Conservation (phyloP, 2,329 filamentous ascomycete species). For the Capronia americana region DNA sequence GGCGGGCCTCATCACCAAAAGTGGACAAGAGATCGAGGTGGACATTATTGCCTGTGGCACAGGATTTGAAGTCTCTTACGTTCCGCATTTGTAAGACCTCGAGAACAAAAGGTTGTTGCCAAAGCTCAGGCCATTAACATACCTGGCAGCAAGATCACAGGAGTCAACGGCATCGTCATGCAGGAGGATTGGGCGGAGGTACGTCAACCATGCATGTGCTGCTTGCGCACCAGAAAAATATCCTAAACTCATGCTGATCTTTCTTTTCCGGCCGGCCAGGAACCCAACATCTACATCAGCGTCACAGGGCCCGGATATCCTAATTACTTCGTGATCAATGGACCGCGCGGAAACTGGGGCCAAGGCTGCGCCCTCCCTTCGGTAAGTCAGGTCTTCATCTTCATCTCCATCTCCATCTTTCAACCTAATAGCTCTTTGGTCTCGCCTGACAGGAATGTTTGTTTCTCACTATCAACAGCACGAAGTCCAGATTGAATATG, state of each 20-base stretch:
- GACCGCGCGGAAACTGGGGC: slow-evolving; percentile 12
- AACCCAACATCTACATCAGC: slow-evolving; percentile 19
- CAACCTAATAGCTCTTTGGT: too few species aligned
- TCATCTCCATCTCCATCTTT: too few species aligned
- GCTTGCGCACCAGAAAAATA: too few species aligned
- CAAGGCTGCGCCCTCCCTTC: slow-evolving; percentile 17
- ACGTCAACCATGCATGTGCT: too few species aligned
- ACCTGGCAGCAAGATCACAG: slow-evolving; percentile 6
- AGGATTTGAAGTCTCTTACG: slow-evolving; percentile 47
- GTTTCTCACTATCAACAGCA: neutral
- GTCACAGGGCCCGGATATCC: slow-evolving; percentile 22
- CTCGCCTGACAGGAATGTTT: too few species aligned
- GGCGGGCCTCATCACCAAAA: slow-evolving; percentile 48
- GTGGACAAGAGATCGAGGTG: slow-evolving; percentile 48
- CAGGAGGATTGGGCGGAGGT: slow-evolving; percentile 12
- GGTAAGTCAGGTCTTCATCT: neutral
- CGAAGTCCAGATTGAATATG: slow-evolving; percentile 22
- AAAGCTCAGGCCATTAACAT: neutral
- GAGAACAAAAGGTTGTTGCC: neutral
- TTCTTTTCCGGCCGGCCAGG: neutral
- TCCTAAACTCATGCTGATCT: too few species aligned
- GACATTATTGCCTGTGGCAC: slow-evolving; percentile 53
- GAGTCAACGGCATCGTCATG: slow-evolving; percentile 13
- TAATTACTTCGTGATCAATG: slow-evolving; percentile 31
- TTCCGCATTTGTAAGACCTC: slow-evolving; percentile 21